phyloP scores from a whole-genome alignment of 2,329 filamentous ascomycete genomes.

The Hymenoscyphus repandus region DNA sequence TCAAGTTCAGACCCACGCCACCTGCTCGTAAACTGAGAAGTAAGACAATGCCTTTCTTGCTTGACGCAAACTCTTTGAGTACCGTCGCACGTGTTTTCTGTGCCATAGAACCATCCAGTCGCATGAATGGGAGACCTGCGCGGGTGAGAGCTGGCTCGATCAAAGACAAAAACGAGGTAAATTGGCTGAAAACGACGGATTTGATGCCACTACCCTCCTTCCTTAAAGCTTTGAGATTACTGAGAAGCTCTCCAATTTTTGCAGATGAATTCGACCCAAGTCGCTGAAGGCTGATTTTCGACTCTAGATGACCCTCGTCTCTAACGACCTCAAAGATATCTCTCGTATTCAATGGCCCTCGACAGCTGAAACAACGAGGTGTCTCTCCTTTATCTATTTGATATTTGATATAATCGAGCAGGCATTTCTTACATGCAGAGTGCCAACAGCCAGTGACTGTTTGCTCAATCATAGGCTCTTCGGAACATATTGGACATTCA shows the following conservation, averaged over 20 bases:
- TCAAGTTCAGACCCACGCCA: conserved; percentile 90
- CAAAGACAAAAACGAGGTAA: conserved; percentile 90
- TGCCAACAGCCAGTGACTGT: conserved; percentile 97
- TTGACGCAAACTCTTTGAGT: conserved; percentile 63
- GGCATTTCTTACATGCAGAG: conserved; percentile 88
- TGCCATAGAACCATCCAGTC: conserved; percentile 84
- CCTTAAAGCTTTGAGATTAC: conserved; percentile 65
- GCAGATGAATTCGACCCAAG: conserved; percentile 69
- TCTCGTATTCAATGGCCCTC: conserved; percentile 71
- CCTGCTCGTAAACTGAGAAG: conserved; percentile 83
- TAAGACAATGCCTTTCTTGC: conserved; percentile 63
- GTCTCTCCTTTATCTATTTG: conserved; percentile 70
- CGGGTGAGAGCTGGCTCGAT: conserved; percentile 75
- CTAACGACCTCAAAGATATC: conserved; percentile 91
- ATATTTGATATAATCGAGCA: conserved; percentile 86
- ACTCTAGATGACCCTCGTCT: conserved; percentile 58
- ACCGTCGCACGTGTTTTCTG: conserved; percentile 81
- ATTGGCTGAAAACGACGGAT: conserved; percentile 93
- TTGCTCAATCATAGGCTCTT: conserved; percentile 93
- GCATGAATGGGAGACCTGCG: conserved; percentile 71
- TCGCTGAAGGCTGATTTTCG: conserved; percentile 56
- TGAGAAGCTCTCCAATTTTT: conserved; percentile 78
- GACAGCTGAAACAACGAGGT: conserved; percentile 86
- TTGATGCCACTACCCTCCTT: conserved; percentile 66
- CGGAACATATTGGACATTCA: conserved; percentile 91